Evolutionary conservation across 768 basidiomycete species (phyloP).

Genomic region (Pleurotus eryngii): DNA sequence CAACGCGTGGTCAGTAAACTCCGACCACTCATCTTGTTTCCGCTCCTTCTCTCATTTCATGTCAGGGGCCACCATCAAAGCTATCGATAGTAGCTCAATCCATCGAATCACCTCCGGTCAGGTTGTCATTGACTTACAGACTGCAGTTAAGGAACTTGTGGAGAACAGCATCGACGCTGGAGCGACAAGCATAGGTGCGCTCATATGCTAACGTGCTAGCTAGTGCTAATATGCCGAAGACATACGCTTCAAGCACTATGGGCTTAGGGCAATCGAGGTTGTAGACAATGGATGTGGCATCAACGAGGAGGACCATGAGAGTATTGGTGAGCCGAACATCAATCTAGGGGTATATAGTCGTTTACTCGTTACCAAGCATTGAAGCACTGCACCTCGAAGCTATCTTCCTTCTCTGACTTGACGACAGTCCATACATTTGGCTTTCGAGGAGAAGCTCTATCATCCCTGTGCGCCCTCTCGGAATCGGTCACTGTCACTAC

Average conservation of each 20-base stretch:
- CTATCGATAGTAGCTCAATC: slow-evolving; percentile 75
- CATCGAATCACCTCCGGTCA: slow-evolving; percentile 94
- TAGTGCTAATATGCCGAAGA: slow-evolving; percentile 43
- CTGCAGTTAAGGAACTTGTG: slow-evolving; percentile 92
- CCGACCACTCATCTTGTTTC: no score
- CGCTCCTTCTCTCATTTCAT: no score
- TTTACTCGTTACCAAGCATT: slow-evolving; percentile 47
- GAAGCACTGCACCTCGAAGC: slow-evolving; percentile 94
- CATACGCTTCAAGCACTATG: slow-evolving; percentile 86
- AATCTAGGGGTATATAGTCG: background rate
- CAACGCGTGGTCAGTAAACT: no score
- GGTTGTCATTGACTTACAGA: slow-evolving; percentile 90
- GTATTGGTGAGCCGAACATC: slow-evolving; percentile 55
- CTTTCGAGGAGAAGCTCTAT: slow-evolving; percentile 94
- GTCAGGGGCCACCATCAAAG: slow-evolving; percentile 30
- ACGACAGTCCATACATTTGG: slow-evolving; percentile 78
- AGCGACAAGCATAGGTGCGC: slow-evolving; percentile 78
- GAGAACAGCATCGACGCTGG: slow-evolving; percentile 96
- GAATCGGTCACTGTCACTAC: slow-evolving; percentile 71
- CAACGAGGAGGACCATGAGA: slow-evolving; percentile 67
- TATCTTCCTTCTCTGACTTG: slow-evolving; percentile 73
- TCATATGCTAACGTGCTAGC: background rate
- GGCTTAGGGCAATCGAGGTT: slow-evolving; percentile 79
- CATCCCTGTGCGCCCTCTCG: slow-evolving; percentile 85
- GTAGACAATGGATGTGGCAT: slow-evolving; percentile 93